Evolutionary conservation across 148 eudicot genomes (phyloP).

Genomic region (Amaranthus palmeri): DNA sequence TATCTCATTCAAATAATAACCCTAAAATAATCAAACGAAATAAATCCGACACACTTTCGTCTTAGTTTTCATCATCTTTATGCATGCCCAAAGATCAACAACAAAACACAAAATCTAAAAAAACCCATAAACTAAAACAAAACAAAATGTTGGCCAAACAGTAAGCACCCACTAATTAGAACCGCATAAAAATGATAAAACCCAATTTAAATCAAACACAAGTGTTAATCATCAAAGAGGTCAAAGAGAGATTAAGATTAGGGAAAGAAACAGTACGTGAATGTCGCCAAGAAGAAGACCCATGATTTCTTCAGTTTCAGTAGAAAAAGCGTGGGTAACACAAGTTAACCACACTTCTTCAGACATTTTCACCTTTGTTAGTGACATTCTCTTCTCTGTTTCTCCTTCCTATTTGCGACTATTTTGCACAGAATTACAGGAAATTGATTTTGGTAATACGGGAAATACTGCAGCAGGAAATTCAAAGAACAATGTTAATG

Average conservation of each 20-base stretch:
- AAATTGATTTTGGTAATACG: too few relatives aligned
- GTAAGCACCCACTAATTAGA: background rate
- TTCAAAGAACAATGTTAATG: too few relatives aligned
- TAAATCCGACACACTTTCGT: background rate
- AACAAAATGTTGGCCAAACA: background rate
- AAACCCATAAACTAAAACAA: background rate
- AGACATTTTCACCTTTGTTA: slow-evolving; percentile 79
- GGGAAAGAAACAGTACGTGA: slow-evolving; percentile 45
- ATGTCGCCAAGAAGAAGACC: slow-evolving; percentile 97
- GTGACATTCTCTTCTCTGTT: slow-evolving; percentile 22
- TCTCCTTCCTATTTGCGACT: background rate
- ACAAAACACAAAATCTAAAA: background rate
- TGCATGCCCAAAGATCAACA: background rate
- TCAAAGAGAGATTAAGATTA: background rate
- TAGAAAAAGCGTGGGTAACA: slow-evolving; percentile 85
- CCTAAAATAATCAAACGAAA: background rate
- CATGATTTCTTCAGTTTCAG: slow-evolving; percentile 99
- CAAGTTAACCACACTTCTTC: slow-evolving; percentile 96
- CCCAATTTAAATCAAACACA: background rate
- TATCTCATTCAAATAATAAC: background rate
- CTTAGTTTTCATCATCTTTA: background rate
- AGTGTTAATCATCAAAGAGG: background rate
- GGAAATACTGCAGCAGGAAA: too few relatives aligned
- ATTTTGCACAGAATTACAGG: background rate
- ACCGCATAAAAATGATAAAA: background rate